Base-by-base conservation (phyloP, 352 stramenopile species). In the Globisporangium rhizosaccharum region DNA sequence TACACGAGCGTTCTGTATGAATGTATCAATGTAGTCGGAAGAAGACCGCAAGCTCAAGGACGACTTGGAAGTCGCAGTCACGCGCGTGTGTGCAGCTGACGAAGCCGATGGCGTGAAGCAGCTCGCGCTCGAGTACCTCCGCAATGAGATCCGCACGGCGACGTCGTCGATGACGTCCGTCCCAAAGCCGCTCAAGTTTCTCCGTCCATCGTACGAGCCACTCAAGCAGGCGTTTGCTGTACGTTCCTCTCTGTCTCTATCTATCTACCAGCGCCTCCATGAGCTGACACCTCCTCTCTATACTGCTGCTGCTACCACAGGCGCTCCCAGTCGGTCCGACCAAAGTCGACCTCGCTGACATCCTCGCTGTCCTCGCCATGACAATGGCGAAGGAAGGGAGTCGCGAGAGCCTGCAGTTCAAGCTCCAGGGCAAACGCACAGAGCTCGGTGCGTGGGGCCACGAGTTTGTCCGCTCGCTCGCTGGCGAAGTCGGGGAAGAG, bases 81-180 rank as follows among this genome's bases (percentile, higher is more conserved):
- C 66, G 51, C 73, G 86, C 25, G 67, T 96, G 33, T 87, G 76
- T 51, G 88, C 96, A 48, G 56, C 67, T 2, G 57, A 67, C 14
- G 80, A 94, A 57, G 59, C 75, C 8, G 61, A 82, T 11, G 77
- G 82, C 61, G 80, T 92, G 36, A 92, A 95, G 62, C 71, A 87
- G 56, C 67, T 94, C 55, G 97, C 97, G 30, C 72, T 99, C n/a
- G 92, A 98, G 71, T 80, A 98, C 60, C 88, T 99, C 67, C 88
- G 97, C 18, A 95, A 85, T 41, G 96, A 99, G 79, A 98, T 99
- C 61, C 85, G 94, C 47, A 97, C 87, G 37, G 90, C 97, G 25
- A 99, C 97, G 58, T 97, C 92, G 15, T 98, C 92, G 47, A 99
- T 99, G 97, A 99, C 97, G 53, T 98, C 90, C 25, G 97, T 99